Base-by-base conservation (phyloP, 2,329 filamentous ascomycete species). In the Colletotrichum sidae region DNA sequence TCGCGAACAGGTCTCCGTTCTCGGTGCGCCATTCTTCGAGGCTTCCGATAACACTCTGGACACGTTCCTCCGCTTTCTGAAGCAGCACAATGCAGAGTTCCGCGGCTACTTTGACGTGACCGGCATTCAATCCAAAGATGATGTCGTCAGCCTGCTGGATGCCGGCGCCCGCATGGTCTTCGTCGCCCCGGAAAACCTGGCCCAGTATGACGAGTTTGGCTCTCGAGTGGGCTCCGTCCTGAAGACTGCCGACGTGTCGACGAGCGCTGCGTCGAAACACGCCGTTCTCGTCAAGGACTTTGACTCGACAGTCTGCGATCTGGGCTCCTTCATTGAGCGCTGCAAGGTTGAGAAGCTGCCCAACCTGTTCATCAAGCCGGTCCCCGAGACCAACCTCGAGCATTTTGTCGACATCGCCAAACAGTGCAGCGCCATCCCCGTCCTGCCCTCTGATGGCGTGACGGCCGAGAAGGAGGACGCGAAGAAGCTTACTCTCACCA, bases 91-190 rank as follows among this genome's bases (percentile, higher is more conserved):
- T 67, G 77, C 81, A 61, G 82, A 84, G 39, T 84, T 86, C 69
- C 81, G 85, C 69, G 86, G 92, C 69, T 94, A 92, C 76, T 86
- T 97, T 70, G 93, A 97, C 72, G 93, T 90, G 55, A 90, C 92
- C 5, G 80, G 80, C 25, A 83, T 98, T 44, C 77, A 86, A 38
- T 88, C 89, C 10, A 81, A 83, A 60, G 90, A 94, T 70, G 91
- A 96, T 69, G 83, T 98, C 41, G 80, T 95, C 58, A 86, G 91
- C 51, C 84, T 98, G 41, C 88, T 99, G 60, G 92, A 99, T 76
- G 87, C 89, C 69, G 96, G 96, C 65, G 93, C 94, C 7, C 87
- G 89, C 56, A 96, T 91, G 75, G 90, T 96, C 68, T 96, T 98
- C 76, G 92, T 97, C 55, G 86, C 86, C 15, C 86, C 89, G 52